These are phyloP conservation scores for Arthrobotrys conoides DNA, from an alignment of 2,329 filamentous ascomycete genomes.

Conservation along the genomic window DNA sequence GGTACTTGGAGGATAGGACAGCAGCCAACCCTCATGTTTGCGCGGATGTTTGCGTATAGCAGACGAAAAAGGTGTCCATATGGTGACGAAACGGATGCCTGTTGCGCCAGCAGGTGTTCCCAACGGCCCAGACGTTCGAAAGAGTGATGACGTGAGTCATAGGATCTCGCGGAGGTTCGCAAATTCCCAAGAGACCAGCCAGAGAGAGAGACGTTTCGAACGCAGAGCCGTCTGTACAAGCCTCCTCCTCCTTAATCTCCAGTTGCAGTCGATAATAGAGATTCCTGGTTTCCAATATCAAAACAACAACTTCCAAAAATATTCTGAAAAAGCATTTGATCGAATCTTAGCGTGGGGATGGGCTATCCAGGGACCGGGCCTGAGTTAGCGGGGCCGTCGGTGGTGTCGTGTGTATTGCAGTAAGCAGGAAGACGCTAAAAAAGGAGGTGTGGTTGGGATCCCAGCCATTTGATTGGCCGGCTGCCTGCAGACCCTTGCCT, in stretches of 20 bases:
- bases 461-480: conserved; percentile 31
- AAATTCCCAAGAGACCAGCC: conserved; percentile 48
- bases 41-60: conserved; percentile 57
- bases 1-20: conserved; percentile 31
- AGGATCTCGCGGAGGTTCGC: conserved; percentile 58
- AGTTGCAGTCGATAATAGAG: conserved; percentile 33
- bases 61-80: conserved; percentile 49
- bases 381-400: conserved; percentile 50
- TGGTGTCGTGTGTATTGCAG: conserved; percentile 45
- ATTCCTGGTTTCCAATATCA: conserved; percentile 40
- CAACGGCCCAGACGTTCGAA: conserved; percentile 9
- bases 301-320: conserved; percentile 43
- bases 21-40: conserved; percentile 57
- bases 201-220: conserved; percentile 51
- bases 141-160: conserved; percentile 59
- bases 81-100: conserved; percentile 59
- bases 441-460: conserved; percentile 36
- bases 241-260: conserved; percentile 61
- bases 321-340: conserved; percentile 39
- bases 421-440: conserved; percentile 27
- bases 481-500: conserved; percentile 1
- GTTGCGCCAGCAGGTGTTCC: conserved; percentile 40
- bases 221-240: conserved; percentile 47
- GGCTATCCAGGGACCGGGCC: conserved; percentile 46
- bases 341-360: conserved; percentile 50